These are phyloP conservation scores for Rosa lucieae DNA, from an alignment of 306 rosid genomes.

Conservation along the genomic window DNA sequence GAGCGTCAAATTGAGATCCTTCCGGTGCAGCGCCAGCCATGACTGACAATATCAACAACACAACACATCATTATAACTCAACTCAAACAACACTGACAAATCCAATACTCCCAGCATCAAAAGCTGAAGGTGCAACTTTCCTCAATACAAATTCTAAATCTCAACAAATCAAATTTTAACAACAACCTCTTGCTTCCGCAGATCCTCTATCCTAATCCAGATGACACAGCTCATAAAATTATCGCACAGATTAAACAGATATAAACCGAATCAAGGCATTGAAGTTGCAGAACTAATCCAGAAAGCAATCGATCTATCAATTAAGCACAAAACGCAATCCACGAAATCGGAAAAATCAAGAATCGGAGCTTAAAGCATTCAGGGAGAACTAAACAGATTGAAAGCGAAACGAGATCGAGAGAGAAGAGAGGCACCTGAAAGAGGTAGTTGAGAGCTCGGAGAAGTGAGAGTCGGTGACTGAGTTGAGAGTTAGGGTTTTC, in stretches of 20 bases:
- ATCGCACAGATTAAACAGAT: not conserved
- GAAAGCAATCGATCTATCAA: slow-evolving; percentile 19
- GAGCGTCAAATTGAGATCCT: slow-evolving; percentile 65
- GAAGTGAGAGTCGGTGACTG: slow-evolving; percentile 4
- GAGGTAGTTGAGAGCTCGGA: slow-evolving; percentile 14
- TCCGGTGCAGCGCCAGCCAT: slow-evolving; percentile 62
- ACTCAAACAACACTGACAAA: not conserved
- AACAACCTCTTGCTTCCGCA: not conserved
- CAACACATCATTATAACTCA: not conserved
- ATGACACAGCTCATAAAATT: not conserved
- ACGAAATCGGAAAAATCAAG: not conserved
- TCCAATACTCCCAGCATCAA: not conserved
- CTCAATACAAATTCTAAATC: not conserved
- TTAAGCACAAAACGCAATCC: not conserved
- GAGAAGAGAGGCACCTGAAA: slow-evolving; percentile 20
- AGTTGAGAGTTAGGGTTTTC: slow-evolving; percentile 31
- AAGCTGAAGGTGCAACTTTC: not conserved
- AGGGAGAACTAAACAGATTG: not conserved
- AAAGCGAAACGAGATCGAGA: slow-evolving; percentile 9
- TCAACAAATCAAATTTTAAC: not conserved
- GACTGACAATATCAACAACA: slow-evolving; percentile 27
- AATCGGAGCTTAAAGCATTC: not conserved
- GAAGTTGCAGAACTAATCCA: not conserved
- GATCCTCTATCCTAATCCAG: slow-evolving; percentile 9
- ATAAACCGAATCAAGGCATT: not conserved